Base-by-base conservation (phyloP, 345 rosid genomes). In the Heritiera littoralis region DNA sequence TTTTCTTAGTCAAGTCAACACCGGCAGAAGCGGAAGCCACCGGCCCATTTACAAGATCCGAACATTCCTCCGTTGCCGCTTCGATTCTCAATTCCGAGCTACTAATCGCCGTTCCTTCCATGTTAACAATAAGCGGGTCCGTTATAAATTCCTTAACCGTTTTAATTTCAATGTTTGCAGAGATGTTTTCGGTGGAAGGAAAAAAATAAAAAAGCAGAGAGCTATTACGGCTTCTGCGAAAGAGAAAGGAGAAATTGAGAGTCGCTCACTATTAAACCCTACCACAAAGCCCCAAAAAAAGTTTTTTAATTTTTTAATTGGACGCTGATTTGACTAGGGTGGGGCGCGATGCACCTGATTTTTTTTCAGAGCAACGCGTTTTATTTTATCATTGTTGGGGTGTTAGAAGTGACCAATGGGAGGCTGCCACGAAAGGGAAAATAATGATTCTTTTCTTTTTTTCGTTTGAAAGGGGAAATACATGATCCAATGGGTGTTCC, bases 211-310 rank as follows among this genome's bases (percentile, higher is more conserved):
- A 30, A 76, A 79, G 78, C 81, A 40, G 66, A n/a, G 80, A 77
- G 83, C 87, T 75, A 71, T 80, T 75, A 32, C 88, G 89, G 89
- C 94, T 84, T 77, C 83, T 85, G 87, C 85, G 74, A 64, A 80
- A 82, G 81, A 77, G 85, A 13, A 55, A 74, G 41, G 18, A 11
- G 43, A 54, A 41, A 17, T 15, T 23, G 54, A 8, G 56, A 7
- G 65, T 8, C 1, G 32, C 78, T 84, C 78, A 52, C 80, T 81
- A 85, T 81, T 86, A 89, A 93, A 91, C 97, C 97, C 97, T 91
- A 88, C 88, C 38, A 8, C 52, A 17, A 28, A 32, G 45, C 32
- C 64, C 52, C 7, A 5, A 15, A 3, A 49, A 9, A 9, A 1
- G 28, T 23, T 23, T 9, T 9, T 49, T 49, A 9, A 49, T 35